These are phyloP conservation scores for Aureobasidium subglaciale DNA, from an alignment of 2,329 filamentous ascomycete genomes.

Conservation along the genomic window DNA sequence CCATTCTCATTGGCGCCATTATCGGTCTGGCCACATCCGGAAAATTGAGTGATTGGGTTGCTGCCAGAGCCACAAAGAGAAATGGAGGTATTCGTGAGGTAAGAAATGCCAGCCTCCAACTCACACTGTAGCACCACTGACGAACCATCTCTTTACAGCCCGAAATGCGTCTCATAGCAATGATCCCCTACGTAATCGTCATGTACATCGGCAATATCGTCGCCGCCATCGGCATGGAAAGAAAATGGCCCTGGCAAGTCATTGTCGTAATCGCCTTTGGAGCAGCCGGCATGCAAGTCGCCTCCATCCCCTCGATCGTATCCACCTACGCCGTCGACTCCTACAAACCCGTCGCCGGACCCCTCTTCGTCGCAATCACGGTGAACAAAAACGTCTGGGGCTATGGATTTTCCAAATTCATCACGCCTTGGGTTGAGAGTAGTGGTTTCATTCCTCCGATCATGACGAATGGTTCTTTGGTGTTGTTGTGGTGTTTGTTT, in stretches of 20 bases:
- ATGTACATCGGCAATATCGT: slow-evolving; percentile 51
- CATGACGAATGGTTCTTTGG: slow-evolving; percentile 52
- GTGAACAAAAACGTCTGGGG: slow-evolving; percentile 60
- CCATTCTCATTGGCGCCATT: slow-evolving; percentile 46
- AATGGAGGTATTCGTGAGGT: slow-evolving; percentile 50
- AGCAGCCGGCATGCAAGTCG: slow-evolving; percentile 52
- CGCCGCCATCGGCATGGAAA: slow-evolving; percentile 35
- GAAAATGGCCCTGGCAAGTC: slow-evolving; percentile 45
- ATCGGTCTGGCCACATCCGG: slow-evolving; percentile 51
- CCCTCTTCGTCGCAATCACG: slow-evolving; percentile 53
- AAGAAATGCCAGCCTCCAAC: background rate
- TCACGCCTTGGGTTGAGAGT: slow-evolving; percentile 41
- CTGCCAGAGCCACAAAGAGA: slow-evolving; percentile 43
- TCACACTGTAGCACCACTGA: background rate
- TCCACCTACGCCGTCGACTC: slow-evolving; percentile 56
- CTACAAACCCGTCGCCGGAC: slow-evolving; percentile 57
- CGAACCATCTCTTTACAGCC: background rate
- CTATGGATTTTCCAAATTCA: slow-evolving; percentile 49
- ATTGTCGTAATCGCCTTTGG: slow-evolving; percentile 54
- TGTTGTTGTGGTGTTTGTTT: slow-evolving; percentile 47
- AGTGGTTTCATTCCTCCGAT: slow-evolving; percentile 50
- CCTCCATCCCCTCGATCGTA: slow-evolving; percentile 53
- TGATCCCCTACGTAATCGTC: slow-evolving; percentile 52
- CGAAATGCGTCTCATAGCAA: slow-evolving; percentile 20
- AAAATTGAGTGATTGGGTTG: slow-evolving; percentile 51